Percentiles rank a stretch among this genome's conserved stretches.
These are phyloP conservation scores for Paspalum vaginatum DNA, from an alignment of 176 grass and related monocot species.

Conservation along the genomic window DNA sequence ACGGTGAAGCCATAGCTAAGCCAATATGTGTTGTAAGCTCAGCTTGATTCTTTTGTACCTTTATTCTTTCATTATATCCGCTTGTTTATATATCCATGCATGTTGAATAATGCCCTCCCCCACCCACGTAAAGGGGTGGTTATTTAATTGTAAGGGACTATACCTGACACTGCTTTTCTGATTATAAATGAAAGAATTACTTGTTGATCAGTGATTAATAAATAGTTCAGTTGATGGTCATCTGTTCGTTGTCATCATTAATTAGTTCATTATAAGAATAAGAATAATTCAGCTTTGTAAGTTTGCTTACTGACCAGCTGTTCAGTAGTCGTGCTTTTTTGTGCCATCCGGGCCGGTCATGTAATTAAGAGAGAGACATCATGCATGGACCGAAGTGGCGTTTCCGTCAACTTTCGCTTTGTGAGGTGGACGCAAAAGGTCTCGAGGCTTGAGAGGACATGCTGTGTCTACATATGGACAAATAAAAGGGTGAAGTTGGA, in stretches of 20 bases:
- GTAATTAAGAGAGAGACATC: too few species aligned
- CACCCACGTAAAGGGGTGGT: background rate
- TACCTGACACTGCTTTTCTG: background rate
- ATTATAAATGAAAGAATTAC: too few species aligned
- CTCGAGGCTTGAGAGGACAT: too few species aligned
- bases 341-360: too few species aligned
- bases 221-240: too few species aligned
- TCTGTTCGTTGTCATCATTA: too few species aligned
- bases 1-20: background rate
- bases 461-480: too few species aligned
- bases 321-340: background rate
- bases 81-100: background rate
- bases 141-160: background rate
- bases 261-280: background rate
- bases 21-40: background rate
- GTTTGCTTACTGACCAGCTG: background rate
- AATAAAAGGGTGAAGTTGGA: too few species aligned
- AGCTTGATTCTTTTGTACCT: background rate
- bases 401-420: too few species aligned
- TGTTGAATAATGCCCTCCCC: background rate
- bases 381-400: too few species aligned
- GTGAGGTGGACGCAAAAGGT: too few species aligned
- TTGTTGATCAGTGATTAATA: background rate
- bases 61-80: background rate
- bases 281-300: background rate